These are phyloP conservation scores for Dryadomyces quercus-mongolicae DNA, from an alignment of 2,329 filamentous ascomycete genomes.

Conservation along the genomic window DNA sequence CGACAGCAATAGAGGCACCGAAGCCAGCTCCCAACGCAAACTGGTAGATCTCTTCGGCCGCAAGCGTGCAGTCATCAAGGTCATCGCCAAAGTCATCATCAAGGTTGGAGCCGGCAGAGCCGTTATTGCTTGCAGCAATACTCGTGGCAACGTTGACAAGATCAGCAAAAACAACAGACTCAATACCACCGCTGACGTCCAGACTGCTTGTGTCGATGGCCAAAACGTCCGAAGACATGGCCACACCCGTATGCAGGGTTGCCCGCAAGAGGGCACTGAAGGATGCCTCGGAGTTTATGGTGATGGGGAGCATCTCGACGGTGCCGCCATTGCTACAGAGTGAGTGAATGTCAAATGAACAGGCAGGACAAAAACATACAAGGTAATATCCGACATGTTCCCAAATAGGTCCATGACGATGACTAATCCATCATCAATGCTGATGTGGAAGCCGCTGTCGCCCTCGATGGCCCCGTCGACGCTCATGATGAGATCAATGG, in stretches of 20 bases:
- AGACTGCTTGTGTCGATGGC: constrained; percentile 7
- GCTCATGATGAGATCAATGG: constrained; percentile 38
- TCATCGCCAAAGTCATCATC: constrained; percentile 15
- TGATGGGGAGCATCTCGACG: constrained; percentile 46
- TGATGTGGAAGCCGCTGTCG: constrained; percentile 41
- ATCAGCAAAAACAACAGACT: constrained; percentile 35
- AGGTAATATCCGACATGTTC: constrained; percentile 31
- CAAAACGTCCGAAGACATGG: constrained; percentile 12
- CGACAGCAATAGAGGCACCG: constrained; percentile 36
- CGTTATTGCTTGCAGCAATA: constrained; percentile 23
- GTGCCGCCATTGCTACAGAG: constrained; percentile 32
- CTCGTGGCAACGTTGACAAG: constrained; percentile 42
- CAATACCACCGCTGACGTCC: constrained; percentile 29
- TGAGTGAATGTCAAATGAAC: background rate
- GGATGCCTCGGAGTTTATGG: constrained; percentile 26
- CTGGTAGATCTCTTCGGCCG: constrained; percentile 35
- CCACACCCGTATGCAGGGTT: constrained; percentile 31
- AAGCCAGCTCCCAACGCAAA: constrained; percentile 41
- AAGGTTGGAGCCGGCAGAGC: constrained; percentile 17
- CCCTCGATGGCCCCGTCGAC: constrained; percentile 35
- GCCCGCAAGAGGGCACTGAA: constrained; percentile 36
- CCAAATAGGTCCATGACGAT: constrained; percentile 39
- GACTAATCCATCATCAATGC: constrained; percentile 34
- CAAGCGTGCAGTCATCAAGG: constrained; percentile 27
- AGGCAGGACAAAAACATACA: constrained; percentile 37